These are phyloP conservation scores for Oidium heveae DNA, from an alignment of 2,329 filamentous ascomycete genomes.

Conservation along the genomic window DNA sequence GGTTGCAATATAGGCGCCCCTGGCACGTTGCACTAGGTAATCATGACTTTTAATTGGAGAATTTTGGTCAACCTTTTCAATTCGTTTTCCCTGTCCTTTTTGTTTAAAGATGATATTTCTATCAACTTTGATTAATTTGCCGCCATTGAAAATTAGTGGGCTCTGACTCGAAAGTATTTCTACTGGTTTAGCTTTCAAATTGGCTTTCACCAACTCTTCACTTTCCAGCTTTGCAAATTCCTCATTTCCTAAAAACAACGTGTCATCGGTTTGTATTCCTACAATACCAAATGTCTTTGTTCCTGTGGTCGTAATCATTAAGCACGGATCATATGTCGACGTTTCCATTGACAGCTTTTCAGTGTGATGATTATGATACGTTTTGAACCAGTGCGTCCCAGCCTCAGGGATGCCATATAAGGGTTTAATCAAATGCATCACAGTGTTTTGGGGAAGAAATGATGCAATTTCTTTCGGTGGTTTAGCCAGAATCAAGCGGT, in stretches of 20 bases:
- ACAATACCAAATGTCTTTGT: conserved; percentile 1
- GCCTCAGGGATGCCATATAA: conserved; percentile 1
- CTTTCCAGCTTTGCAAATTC: not conserved
- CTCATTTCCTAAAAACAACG: not conserved
- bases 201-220: not conserved
- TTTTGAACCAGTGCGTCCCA: not conserved
- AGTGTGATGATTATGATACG: conserved; percentile 1
- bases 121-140: not conserved
- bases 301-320: not conserved
- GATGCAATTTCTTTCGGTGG: not conserved
- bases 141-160: not conserved
- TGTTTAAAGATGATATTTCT: not conserved
- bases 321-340: no score
- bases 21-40: not conserved
- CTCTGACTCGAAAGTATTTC: not conserved
- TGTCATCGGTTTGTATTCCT: not conserved
- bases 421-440: not conserved
- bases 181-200: not conserved
- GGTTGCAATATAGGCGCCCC: not conserved
- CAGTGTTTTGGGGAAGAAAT: not conserved
- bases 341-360: conserved; percentile 1
- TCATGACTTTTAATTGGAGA: not conserved
- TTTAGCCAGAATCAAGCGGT: not conserved
- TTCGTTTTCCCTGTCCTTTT: not conserved
- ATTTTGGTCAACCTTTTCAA: not conserved